These are phyloP conservation scores for Backusella luteola DNA, from an alignment of 192 early-diverging fungal species.

Conservation along the genomic window DNA sequence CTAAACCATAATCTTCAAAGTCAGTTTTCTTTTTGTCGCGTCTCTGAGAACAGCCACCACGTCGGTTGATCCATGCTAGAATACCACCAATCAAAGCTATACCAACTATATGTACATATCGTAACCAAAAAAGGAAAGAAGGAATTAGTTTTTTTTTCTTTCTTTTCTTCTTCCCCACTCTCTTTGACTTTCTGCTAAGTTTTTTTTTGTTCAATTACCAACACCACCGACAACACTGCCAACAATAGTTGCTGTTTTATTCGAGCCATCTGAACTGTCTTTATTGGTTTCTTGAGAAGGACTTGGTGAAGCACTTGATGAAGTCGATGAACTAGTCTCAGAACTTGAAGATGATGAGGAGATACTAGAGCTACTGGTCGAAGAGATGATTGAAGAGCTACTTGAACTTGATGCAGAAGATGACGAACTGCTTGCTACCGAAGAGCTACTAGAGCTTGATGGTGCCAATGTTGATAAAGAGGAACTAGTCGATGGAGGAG, in stretches of 20 bases:
- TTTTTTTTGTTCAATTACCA: conserved; percentile 8
- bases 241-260: conserved; percentile 12
- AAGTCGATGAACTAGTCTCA: not conserved
- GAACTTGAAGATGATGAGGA: not conserved
- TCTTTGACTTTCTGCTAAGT: not conserved
- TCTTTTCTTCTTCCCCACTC: not conserved
- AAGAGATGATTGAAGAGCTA: not conserved
- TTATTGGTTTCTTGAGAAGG: not conserved
- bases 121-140: not conserved
- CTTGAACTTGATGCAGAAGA: not conserved
- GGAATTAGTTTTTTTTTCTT: not conserved
- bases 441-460: not conserved
- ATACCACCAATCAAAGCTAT: conserved; percentile 36
- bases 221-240: conserved; percentile 20
- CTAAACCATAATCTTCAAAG: conserved; percentile 31
- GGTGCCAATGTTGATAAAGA: not conserved
- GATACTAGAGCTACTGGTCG: not conserved
- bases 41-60: conserved; percentile 31
- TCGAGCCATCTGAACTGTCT: not conserved
- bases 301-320: not conserved
- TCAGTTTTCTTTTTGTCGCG: conserved; percentile 14
- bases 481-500: not conserved
- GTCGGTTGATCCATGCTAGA: conserved; percentile 31
- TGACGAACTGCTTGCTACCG: not conserved
- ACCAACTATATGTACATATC: conserved; percentile 17